These are phyloP conservation scores for Solioccasus polychromus DNA, from an alignment of 768 basidiomycete genomes.

Conservation along the genomic window DNA sequence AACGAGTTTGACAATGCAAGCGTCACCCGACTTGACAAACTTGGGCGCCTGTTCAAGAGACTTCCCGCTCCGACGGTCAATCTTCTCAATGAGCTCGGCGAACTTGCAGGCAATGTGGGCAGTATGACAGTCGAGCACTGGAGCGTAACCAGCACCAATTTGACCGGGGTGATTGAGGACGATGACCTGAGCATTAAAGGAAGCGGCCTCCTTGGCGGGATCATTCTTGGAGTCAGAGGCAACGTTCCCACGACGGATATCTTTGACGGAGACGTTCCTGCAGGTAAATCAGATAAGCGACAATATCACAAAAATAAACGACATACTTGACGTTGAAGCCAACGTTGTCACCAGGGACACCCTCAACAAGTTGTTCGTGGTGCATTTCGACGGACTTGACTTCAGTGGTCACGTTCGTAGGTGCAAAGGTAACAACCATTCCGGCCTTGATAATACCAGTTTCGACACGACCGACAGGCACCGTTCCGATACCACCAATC, in stretches of 20 bases:
- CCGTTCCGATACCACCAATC: slow-evolving; percentile 99
- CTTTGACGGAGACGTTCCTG: slow-evolving; percentile 99
- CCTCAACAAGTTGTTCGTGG: slow-evolving; percentile 95
- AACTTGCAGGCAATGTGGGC: slow-evolving; percentile 99
- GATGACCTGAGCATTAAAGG: slow-evolving; percentile 99
- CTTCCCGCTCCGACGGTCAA: slow-evolving; percentile 98
- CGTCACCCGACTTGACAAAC: slow-evolving; percentile 99
- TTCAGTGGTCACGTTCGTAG: slow-evolving; percentile 98
- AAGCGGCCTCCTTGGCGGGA: slow-evolving; percentile 98
- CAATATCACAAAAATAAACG: slow-evolving; percentile 4
- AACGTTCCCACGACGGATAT: slow-evolving; percentile 99
- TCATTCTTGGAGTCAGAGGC: slow-evolving; percentile 99
- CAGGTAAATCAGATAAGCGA: slow-evolving; percentile 6
- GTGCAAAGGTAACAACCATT: slow-evolving; percentile 98
- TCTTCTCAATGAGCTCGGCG: slow-evolving; percentile 97
- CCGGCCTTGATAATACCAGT: slow-evolving; percentile 99
- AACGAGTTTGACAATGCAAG: slow-evolving; percentile 96
- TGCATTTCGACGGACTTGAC: slow-evolving; percentile 99
- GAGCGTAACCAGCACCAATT: slow-evolving; percentile 98
- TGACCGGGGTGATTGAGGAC: slow-evolving; percentile 99
- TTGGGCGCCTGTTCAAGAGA: slow-evolving; percentile 85
- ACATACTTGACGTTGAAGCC: slow-evolving; percentile 96
- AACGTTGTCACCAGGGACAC: slow-evolving; percentile 98
- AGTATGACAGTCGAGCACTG: slow-evolving; percentile 99
- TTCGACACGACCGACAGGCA: slow-evolving; percentile 99